phyloP scores from a whole-genome alignment of 306 rosid genomes.

The Castanea crenata region DNA sequence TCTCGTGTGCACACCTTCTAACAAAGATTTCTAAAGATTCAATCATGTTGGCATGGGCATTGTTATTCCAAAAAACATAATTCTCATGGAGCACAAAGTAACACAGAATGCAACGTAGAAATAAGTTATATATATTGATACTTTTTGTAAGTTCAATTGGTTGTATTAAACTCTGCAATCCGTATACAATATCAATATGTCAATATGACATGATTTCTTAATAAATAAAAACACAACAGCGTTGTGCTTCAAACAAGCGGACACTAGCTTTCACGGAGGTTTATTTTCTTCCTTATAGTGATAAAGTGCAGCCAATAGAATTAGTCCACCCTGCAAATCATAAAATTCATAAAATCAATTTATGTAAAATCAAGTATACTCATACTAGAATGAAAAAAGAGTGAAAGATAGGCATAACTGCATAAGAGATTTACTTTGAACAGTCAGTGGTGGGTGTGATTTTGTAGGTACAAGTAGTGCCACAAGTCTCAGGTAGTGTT shows the following conservation, averaged over 20 bases:
- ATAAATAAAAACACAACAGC: background rate
- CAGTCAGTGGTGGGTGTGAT: conserved; percentile 71
- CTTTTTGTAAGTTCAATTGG: background rate
- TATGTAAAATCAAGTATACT: background rate
- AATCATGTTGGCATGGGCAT: background rate
- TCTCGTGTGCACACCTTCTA: background rate
- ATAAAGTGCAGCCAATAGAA: background rate
- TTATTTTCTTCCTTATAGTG: background rate
- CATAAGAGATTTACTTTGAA: conserved; percentile 28
- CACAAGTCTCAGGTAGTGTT: conserved; percentile 31
- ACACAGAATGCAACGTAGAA: background rate
- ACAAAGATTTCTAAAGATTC: background rate
- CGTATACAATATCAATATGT: background rate
- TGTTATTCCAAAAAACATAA: background rate
- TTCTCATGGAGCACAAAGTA: background rate
- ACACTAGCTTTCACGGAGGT: background rate
- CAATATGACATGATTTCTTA: background rate
- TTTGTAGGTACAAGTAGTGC: conserved; percentile 50
- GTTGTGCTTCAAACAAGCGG: background rate
- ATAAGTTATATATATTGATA: background rate
- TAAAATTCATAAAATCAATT: conserved; percentile 3
- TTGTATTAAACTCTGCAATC: background rate
- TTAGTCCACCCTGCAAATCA: conserved; percentile 47
- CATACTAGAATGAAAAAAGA: background rate
- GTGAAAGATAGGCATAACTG: background rate